Evolutionary conservation across 1,139 yeast species (phyloP).

Genomic region (Blastobotrys elegans): DNA sequence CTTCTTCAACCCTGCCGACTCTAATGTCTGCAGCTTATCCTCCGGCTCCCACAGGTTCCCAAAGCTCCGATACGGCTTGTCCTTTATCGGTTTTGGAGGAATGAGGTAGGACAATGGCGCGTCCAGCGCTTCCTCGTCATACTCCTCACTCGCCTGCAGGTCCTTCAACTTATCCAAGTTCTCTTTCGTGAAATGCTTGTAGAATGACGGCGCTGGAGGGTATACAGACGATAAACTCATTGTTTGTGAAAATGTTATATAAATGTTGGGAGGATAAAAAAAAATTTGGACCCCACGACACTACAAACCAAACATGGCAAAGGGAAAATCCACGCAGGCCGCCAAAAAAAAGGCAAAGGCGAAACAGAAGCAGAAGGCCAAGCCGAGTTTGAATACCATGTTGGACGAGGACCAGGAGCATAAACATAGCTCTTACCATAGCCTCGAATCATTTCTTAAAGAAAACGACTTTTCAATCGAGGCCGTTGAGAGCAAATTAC

Average conservation of each 20-base stretch:
- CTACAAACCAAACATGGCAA: conserved; percentile 6
- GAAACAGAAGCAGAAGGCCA: conserved; percentile 6
- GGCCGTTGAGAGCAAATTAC: not conserved
- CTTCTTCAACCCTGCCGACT: conserved; percentile 64
- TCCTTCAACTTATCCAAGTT: conserved; percentile 43
- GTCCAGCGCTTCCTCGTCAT: conserved; percentile 11
- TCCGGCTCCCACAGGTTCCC: conserved; percentile 78
- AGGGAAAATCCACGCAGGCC: not conserved
- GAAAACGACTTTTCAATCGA: not conserved
- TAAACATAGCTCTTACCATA: not conserved
- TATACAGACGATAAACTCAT: conserved; percentile 55
- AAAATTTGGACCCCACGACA: not conserved
- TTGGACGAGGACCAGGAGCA: conserved; percentile 9
- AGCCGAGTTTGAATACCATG: not conserved
- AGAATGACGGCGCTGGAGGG: conserved; percentile 84
- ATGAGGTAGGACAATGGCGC: conserved; percentile 45
- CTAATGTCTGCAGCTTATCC: conserved; percentile 62
- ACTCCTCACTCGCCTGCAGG: conserved; percentile 18
- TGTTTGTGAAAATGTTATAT: not conserved
- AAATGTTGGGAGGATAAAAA: not conserved
- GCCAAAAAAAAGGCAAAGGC: conserved; percentile 11
- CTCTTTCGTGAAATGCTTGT: conserved; percentile 60
- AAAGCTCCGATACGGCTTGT: conserved; percentile 63
- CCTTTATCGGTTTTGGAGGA: conserved; percentile 63
- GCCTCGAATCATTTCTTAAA: not conserved